Base-by-base conservation (phyloP, 2,329 filamentous ascomycete species). In the Rosellinia necatrix region DNA sequence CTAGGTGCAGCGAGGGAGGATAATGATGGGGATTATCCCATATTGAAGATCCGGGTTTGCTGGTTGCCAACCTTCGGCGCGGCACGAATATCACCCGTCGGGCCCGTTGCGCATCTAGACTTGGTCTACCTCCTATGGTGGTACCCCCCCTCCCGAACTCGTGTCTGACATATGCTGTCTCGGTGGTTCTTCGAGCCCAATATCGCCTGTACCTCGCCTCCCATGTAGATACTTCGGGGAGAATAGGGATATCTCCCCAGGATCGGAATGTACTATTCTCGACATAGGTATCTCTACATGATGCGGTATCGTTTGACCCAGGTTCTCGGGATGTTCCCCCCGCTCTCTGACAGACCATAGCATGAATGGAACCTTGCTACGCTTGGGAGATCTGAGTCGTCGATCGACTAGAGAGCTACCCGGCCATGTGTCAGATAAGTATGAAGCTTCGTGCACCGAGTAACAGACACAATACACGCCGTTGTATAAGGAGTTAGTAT, bases 371-470 rank as follows among this genome's bases (percentile, higher is more conserved):
- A 44, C 21, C 15, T 44, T 15, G 49, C 40, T 58, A 47, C 29
- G 42, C 49, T 19, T 42, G 58, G 54, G 46, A 54, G 22, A 13
- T 50, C 38, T 47, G 38, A 57, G 27, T 19, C 30, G 49, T 51
- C 51, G 58, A 47, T 38, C 38, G 44, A 46, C 47, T 30, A 51
- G 58, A 42, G 54, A 42, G 52, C 47, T 52, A 29, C 50, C 54
- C 37, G 42, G 38, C 24, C 42, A 41, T 41, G 49, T 24, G 37
- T 56, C 19, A 46, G 25, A 43, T 47, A 37, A n/a, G n/a, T n/a
- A n/a, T n/a, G n/a, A n/a, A n/a, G n/a, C n/a, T n/a, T n/a, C n/a
- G n/a, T n/a, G n/a, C n/a, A n/a, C n/a, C n/a, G n/a, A n/a, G n/a
- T n/a, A n/a, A n/a, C n/a, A n/a, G n/a, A n/a, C n/a, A n/a, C n/a